Evolutionary conservation across 306 rosid species (phyloP), one percentile per base, ranked within the genome.

Genomic region (Vigna reflexopilosa): DNA sequence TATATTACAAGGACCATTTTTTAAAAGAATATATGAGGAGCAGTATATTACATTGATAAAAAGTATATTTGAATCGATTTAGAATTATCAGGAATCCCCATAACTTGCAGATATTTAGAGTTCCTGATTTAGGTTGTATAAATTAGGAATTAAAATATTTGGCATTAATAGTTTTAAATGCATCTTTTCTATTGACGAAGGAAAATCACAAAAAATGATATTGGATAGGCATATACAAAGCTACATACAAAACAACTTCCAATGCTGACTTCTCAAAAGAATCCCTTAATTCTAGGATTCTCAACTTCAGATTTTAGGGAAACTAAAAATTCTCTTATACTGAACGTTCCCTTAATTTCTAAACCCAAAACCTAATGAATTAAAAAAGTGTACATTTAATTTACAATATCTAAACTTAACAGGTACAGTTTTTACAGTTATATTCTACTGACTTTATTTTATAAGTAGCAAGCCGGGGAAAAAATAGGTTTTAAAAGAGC

Each of bases 381-480:
- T 58, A 58, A 32, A 62, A 62, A 7, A 32, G 15, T 62, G 2
- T 15, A 15, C 45, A 61, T 59, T 59, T 59, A 28, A 28, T 59
- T 28, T 30, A 30, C 67, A 32, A 61, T 61, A 14, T 59, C 19
- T 14, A 59, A 10, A 61, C 9, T 32, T 16, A 4, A 62, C 24
- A 62, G 44, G 24, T 62, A 15, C 20, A 32, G 54, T 77, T 45
- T 67, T 45, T 28, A 13, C 28, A 81, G 15, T 65, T 57, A 55
- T 70, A 80, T 72, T 69, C 52, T 15, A 76, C 2, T 30, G 40
- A 65, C 22, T 62, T 62, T 32, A 12, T 5, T 62, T 15, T 34
- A 32, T 16, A 19, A 19, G 19, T 15, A 32, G 45, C 22, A 62
- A 32, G 45, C 24, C 1, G 3, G 7, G 9, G n/a, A 5, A 59